Conservation (phyloP, 2,329 filamentous ascomycete species). For the Colletotrichum higginsianum region DNA sequence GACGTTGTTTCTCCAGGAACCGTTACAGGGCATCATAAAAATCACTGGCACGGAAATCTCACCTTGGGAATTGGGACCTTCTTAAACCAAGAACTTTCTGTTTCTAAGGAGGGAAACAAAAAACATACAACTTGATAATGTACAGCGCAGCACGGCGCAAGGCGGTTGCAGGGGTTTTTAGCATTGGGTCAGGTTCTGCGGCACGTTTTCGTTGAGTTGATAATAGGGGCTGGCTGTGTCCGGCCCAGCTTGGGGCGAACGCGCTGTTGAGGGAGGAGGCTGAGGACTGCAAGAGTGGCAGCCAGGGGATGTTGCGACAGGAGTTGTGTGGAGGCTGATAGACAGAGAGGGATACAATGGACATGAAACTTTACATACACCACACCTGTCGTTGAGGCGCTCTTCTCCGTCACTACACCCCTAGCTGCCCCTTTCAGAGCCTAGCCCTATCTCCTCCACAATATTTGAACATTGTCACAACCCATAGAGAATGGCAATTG, state of each 20-base stretch:
- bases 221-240: conserved; percentile 42
- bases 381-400: conserved; percentile 6
- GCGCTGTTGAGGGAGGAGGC: conserved; percentile 28
- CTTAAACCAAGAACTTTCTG: conserved; percentile 33
- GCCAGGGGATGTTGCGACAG: conserved; percentile 24
- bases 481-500: conserved; percentile 5
- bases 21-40: conserved; percentile 38
- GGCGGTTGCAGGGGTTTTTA: conserved; percentile 53
- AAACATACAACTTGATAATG: conserved; percentile 50
- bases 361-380: conserved; percentile 40
- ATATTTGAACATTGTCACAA: background rate
- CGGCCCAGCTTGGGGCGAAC: conserved; percentile 36
- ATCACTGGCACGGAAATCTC: conserved; percentile 44
- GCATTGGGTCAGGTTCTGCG: conserved; percentile 54
- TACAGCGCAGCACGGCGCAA: conserved; percentile 58
- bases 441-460: background rate
- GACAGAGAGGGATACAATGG: conserved; percentile 41
- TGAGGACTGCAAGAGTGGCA: conserved; percentile 4
- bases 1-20: conserved; percentile 33
- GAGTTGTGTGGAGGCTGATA: conserved; percentile 42
- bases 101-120: conserved; percentile 41
- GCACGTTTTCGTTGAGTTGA: conserved; percentile 43
- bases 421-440: background rate
- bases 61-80: conserved; percentile 40
- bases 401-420: background rate